Base-by-base conservation (phyloP, 2,329 filamentous ascomycete genomes). In the Drechslerella dactyloides region DNA sequence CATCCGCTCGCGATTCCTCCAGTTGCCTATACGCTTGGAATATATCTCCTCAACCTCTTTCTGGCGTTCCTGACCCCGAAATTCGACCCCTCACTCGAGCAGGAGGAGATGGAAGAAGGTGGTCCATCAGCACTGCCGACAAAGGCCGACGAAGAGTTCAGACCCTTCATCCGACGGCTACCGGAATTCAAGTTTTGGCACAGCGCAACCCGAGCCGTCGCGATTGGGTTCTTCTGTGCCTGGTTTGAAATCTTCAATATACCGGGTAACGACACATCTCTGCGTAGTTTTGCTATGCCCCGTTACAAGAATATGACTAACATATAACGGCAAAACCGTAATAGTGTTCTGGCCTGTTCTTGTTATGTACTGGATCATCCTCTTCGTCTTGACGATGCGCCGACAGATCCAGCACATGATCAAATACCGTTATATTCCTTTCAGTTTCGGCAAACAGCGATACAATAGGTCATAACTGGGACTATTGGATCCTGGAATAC, bases 181-280 rank as follows among this genome's bases (percentile, higher is more conserved):
- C 94, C 94, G 63, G 94, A 99, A 82, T 99, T 99, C 86, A 99
- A 99, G 85, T 99, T 99, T 84, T 99, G 94, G 94, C 91, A 97
- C 83, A 90, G 90, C 78, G 92, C 93, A 60, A 97, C 93, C 64
- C 87, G 92, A 78, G 93, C 93, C 62, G 86, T 97, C 77, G 79
- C 84, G 75, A 90, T 97, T 78, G 87, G 85, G 40, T 96, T 97
- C 80, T 75, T 88, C 74, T 97, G 93, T 86, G 91, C 88, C 77
- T 97, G 91, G 90, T 96, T 96, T 80, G 85, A 90, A 78, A 84
- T 97, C 79, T 99, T 97, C 82, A 91, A 99, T 81, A 87, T 99
- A 75, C 94, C 94, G 0, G 74, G 74, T 75, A 65, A 19, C 30
- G 24, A 30, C 48, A 54, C 30, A 6, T 27, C n/a, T 8, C 6